Percentiles rank a stretch among this genome's conserved stretches.
Conservation (phyloP, 495 filamentous ascomycete species). For the Aspergillus cavernicola region DNA sequence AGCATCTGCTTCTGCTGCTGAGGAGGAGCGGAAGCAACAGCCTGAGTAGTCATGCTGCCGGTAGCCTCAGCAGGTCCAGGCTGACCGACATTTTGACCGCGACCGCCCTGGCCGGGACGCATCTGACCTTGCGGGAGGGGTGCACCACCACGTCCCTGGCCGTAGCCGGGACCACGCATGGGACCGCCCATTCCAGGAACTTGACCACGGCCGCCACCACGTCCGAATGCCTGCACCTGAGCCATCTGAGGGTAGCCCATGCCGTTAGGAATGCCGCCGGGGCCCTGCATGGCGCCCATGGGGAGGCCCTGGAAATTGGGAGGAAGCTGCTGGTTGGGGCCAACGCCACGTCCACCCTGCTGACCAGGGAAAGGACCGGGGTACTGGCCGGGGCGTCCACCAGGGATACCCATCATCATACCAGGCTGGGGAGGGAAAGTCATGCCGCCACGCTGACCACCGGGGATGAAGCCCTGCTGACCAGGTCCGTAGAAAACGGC, state of each 20-base stretch:
- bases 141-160: constrained; percentile 46
- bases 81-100: constrained; percentile 34
- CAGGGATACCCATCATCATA: constrained; percentile 78
- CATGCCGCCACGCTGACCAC: constrained; percentile 71
- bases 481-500: constrained; percentile 85
- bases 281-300: constrained; percentile 66
- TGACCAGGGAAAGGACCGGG: constrained; percentile 72
- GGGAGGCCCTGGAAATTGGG: constrained; percentile 80
- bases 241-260: constrained; percentile 61
- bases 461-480: constrained; percentile 78
- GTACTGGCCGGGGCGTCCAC: constrained; percentile 79
- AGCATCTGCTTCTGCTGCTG: constrained; percentile 95
- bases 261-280: constrained; percentile 51
- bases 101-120: constrained; percentile 43
- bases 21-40: constrained; percentile 53
- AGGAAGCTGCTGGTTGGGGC: constrained; percentile 72
- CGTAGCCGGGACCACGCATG: constrained; percentile 65
- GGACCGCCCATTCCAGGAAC: constrained; percentile 64
- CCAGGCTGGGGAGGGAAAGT: constrained; percentile 79
- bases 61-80: constrained; percentile 32
- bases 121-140: constrained; percentile 43
- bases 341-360: constrained; percentile 78
- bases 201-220: constrained; percentile 73
- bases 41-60: constrained; percentile 35
- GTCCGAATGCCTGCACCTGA: constrained; percentile 52